phyloP scores from a whole-genome alignment of 495 filamentous ascomycete genomes.

The Penicillium turbatum region DNA sequence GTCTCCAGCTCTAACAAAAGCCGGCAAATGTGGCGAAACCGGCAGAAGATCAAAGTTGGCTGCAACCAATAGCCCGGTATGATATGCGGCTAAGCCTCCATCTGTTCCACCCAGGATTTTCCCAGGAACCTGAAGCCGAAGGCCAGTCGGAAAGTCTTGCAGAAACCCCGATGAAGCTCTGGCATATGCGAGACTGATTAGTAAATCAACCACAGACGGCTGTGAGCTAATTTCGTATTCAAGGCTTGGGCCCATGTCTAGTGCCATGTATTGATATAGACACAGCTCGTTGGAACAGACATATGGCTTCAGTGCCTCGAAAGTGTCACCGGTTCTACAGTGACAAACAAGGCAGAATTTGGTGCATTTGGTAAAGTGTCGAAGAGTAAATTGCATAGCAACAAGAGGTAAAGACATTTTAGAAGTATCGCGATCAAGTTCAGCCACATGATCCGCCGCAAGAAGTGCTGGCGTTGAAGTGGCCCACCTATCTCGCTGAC shows the following conservation, averaged over 20 bases:
- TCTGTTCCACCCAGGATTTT: not conserved
- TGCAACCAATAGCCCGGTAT: slow-evolving; percentile 21
- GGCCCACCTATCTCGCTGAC: slow-evolving; percentile 23
- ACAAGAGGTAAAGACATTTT: slow-evolving; percentile 62
- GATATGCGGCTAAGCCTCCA: no score
- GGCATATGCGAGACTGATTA: slow-evolving; percentile 77
- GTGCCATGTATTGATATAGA: slow-evolving; percentile 85
- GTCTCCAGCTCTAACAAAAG: slow-evolving; percentile 45
- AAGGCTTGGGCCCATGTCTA: slow-evolving; percentile 79
- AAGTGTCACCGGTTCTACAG: slow-evolving; percentile 60
- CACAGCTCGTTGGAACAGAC: slow-evolving; percentile 80
- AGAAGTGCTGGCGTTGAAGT: slow-evolving; percentile 32
- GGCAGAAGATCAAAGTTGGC: slow-evolving; percentile 43
- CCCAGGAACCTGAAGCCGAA: slow-evolving; percentile 63
- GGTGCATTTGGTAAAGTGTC: slow-evolving; percentile 76
- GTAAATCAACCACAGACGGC: slow-evolving; percentile 79
- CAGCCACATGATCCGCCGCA: slow-evolving; percentile 48
- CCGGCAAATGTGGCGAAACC: slow-evolving; percentile 20
- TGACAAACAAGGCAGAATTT: slow-evolving; percentile 89
- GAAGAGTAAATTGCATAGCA: slow-evolving; percentile 75
- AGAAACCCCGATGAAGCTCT: slow-evolving; percentile 46
- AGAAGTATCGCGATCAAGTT: slow-evolving; percentile 6
- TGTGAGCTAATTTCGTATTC: slow-evolving; percentile 80
- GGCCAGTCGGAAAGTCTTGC: slow-evolving; percentile 62
- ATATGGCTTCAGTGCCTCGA: slow-evolving; percentile 88